Conservation (phyloP, 371 early-diverging fungal genomes). For the Mucor mucedo region DNA sequence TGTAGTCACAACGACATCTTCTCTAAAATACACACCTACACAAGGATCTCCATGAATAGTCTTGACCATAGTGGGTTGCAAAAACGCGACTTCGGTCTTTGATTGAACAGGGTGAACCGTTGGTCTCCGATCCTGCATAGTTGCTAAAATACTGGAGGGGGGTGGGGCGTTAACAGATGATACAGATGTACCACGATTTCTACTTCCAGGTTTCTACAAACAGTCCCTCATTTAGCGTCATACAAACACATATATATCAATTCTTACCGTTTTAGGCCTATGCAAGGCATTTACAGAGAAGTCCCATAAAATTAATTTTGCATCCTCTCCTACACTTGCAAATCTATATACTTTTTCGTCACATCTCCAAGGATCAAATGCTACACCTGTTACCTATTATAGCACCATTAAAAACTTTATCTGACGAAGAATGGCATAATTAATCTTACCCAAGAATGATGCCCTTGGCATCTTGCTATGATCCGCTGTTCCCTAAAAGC, state of each 20-base stretch:
- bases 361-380: constrained; percentile 91
- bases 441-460: constrained; percentile 84
- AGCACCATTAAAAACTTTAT: neutral
- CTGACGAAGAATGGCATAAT: neutral
- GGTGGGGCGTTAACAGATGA: constrained; percentile 40
- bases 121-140: constrained; percentile 27
- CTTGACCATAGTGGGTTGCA: constrained; percentile 82
- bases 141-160: constrained; percentile 28
- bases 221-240: neutral
- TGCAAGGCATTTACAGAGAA: constrained; percentile 83
- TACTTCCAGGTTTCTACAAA: constrained; percentile 28
- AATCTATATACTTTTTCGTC: constrained; percentile 86
- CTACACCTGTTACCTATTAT: constrained; percentile 71
- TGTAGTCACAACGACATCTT: constrained; percentile 83
- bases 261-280: constrained; percentile 66
- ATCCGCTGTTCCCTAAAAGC: constrained; percentile 74
- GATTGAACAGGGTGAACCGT: constrained; percentile 67
- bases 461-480: constrained; percentile 93
- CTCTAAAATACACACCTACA: constrained; percentile 77
- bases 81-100: constrained; percentile 73
- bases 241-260: neutral
- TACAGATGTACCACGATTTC: constrained; percentile 48
- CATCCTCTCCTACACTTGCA: constrained; percentile 92
- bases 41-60: constrained; percentile 78
- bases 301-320: constrained; percentile 89